phyloP scores from a whole-genome alignment of 73 alveolate genomes.

The Paramecium caudatum region DNA sequence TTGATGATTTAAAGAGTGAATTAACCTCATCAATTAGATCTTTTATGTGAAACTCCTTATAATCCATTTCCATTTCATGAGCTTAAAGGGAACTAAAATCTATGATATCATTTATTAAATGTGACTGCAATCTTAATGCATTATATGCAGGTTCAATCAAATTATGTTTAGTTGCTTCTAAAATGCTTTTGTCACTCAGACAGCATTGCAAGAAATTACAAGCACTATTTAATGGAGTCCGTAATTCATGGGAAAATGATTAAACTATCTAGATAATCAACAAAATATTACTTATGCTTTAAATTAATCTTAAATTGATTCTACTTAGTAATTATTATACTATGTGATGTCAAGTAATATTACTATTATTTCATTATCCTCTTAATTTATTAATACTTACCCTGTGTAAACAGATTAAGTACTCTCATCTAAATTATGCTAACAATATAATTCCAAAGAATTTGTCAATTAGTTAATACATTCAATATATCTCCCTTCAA shows the following conservation, averaged over 20 bases:
- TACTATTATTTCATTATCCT: slow-evolving; percentile 49
- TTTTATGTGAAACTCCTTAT: neutral
- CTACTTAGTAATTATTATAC: neutral
- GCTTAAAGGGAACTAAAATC: slow-evolving; percentile 21
- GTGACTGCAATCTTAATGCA: neutral
- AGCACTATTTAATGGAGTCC: slow-evolving; percentile 62
- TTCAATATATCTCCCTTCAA: neutral
- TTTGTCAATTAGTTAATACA: neutral
- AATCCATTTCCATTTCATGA: neutral
- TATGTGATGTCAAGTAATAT: slow-evolving; percentile 4
- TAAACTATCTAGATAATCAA: slow-evolving; percentile 16
- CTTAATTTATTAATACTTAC: neutral
- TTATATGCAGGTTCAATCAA: slow-evolving; percentile 51
- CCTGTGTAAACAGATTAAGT: neutral
- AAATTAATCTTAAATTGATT: slow-evolving; percentile 27
- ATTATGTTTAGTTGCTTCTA: neutral
- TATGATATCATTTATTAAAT: slow-evolving; percentile 43
- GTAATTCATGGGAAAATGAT: slow-evolving; percentile 60
- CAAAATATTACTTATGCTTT: slow-evolving; percentile 37
- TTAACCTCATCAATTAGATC: slow-evolving; percentile 30
- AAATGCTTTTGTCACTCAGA: neutral
- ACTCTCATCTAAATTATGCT: neutral
- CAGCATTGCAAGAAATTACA: neutral
- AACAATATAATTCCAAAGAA: slow-evolving; percentile 11
- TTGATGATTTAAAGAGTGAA: neutral